Evolutionary conservation across 257 asterid genomes (phyloP).

Genomic region (Solanum raphanifolium): DNA sequence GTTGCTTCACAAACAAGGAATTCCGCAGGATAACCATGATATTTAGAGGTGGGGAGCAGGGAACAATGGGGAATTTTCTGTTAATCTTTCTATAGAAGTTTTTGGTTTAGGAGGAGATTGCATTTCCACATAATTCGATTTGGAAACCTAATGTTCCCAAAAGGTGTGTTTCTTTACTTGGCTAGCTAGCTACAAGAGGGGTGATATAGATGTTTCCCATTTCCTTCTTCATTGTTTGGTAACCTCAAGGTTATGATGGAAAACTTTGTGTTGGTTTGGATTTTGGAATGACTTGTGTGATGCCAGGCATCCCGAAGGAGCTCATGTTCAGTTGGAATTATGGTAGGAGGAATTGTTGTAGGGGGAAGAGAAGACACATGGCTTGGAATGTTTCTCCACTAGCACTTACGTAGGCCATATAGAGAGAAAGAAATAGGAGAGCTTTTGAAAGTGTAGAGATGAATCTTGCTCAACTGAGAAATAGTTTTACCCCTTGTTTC

Average conservation of each 20-base stretch:
- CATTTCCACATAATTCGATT: not conserved
- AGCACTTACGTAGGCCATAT: not conserved
- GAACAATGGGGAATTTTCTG: not conserved
- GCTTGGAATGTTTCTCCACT: not conserved
- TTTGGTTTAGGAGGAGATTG: not conserved
- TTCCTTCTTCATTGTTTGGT: not conserved
- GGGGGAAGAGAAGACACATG: not conserved
- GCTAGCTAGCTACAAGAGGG: not conserved
- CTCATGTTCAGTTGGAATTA: not conserved
- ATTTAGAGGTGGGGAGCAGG: not conserved
- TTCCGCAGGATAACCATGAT: not conserved
- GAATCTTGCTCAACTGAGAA: not conserved
- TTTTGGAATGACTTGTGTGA: not conserved
- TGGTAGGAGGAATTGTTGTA: not conserved
- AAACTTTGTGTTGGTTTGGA: not conserved
- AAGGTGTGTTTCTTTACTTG: not conserved
- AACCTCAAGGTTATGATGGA: not conserved
- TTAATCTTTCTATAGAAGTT: not conserved
- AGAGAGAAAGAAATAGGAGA: not conserved
- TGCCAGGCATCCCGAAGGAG: not conserved
- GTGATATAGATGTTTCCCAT: not conserved
- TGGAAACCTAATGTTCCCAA: not conserved
- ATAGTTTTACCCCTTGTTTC: not conserved
- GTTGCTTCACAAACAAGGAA: no score
- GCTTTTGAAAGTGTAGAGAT: not conserved